Evolutionary conservation across 1,284 basidiomycete species (phyloP), one percentile per base, ranked within the genome.

Genomic region (Ganoderma leucocontextum): DNA sequence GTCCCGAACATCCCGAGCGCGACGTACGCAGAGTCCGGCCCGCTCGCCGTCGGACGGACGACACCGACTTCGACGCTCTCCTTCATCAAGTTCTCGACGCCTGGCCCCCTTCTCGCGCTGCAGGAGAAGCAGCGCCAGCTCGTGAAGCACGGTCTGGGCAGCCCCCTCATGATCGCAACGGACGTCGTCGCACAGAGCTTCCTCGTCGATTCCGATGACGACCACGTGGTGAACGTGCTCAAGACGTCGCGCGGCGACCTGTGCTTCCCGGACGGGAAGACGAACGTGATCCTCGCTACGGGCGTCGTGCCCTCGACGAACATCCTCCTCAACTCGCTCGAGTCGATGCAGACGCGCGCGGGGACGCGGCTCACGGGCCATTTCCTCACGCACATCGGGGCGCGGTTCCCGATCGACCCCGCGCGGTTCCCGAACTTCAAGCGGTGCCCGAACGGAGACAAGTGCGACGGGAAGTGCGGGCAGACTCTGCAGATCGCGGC

Each of bases 1-100:
- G n/a, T 57, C 29, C n/a, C 33, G n/a, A 22, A 57, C 35, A 53
- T 64, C 38, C 36, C 47, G 22, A 22, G 35, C 22, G 63, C 47
- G 33, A 57, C 49, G 4, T 58, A 64, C 33, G 36, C 55, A 6
- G 36, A 58, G 9, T 44, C 66, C 4, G 71, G 55, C 4, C 72
- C 69, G 17, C 62, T 73, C 35, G 65, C 72, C 1, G 72, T 73
- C 36, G 63, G 63, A 6, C 49, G 47, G 4, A 68, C 47, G 9
- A 64, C 69, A 10, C 47, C 62, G 13, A 61, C 67, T 10, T 25
- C 68, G 41, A 71, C 61, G 2, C 25, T 75, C 22, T 63, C 47
- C 5, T 77, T 76, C 62, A 72, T 66, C 49, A 77, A 77, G 69
- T 75, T 77, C 62, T 73, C 76, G 22, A 77, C 76, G 4, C 75